Evolutionary conservation across 1,284 basidiomycete species (phyloP).

Genomic region (Rhodotorula sp.): DNA sequence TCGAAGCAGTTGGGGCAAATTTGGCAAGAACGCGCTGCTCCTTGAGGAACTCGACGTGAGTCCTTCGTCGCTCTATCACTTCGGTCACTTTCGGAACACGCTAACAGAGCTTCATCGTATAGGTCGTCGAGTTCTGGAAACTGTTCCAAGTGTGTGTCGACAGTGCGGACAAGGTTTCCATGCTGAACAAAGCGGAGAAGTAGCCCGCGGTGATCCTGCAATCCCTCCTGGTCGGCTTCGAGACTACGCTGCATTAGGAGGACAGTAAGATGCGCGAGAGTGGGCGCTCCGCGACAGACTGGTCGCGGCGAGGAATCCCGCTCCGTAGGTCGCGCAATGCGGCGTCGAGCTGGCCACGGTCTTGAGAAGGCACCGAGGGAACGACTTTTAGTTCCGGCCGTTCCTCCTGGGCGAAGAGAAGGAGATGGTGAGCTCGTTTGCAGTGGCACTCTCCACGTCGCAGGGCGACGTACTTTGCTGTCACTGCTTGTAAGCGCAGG

Average conservation of each 20-base stretch:
- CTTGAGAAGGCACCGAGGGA: conserved; percentile 52
- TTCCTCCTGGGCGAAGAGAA: background rate
- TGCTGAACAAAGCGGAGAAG: conserved; percentile 34
- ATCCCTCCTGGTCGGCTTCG: background rate
- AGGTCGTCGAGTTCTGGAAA: conserved; percentile 66
- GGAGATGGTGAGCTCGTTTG: too few species aligned
- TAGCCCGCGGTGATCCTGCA: background rate
- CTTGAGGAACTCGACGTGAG: conserved; percentile 59
- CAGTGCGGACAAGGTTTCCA: conserved; percentile 56
- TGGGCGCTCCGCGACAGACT: conserved; percentile 52
- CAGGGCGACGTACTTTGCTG: too few species aligned
- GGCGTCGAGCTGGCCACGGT: conserved; percentile 71
- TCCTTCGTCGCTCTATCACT: background rate
- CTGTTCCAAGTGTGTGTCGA: conserved; percentile 61
- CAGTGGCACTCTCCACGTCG: too few species aligned
- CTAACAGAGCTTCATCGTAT: conserved; percentile 11
- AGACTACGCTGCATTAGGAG: background rate
- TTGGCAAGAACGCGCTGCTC: conserved; percentile 69
- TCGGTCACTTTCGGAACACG: background rate
- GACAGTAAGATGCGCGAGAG: conserved; percentile 68
- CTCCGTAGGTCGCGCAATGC: conserved; percentile 75
- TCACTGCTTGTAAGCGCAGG: too few species aligned
- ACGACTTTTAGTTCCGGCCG: background rate
- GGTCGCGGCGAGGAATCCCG: conserved; percentile 51
- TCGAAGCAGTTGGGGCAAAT: conserved; percentile 28